A percentile compares a stretch with the other conserved stretches of the same genome.
phyloP scores from a whole-genome alignment of 495 filamentous ascomycete species.

The Neurospora tetraspora region DNA sequence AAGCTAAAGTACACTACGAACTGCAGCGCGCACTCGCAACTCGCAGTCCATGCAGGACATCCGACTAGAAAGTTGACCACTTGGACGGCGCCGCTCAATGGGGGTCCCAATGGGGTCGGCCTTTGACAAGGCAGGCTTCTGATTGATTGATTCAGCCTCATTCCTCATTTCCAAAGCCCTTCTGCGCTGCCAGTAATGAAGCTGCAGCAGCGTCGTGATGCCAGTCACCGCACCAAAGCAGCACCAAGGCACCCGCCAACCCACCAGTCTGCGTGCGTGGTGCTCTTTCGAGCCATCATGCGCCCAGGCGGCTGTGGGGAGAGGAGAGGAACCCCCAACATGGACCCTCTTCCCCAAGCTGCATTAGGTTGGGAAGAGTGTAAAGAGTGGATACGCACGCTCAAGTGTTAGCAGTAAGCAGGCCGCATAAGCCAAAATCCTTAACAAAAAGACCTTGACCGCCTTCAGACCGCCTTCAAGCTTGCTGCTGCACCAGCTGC shows the following conservation, averaged over 20 bases:
- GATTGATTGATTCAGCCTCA: constrained; percentile 25
- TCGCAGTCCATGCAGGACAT: constrained; percentile 1
- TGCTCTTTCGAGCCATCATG: not conserved
- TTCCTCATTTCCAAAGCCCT: constrained; percentile 6
- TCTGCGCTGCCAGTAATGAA: not conserved
- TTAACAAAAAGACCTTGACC: not conserved
- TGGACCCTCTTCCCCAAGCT: not conserved
- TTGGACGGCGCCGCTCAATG: not conserved
- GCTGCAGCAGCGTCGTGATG: not conserved
- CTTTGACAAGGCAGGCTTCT: constrained; percentile 6
- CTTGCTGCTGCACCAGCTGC: not conserved
- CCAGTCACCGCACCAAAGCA: not conserved
- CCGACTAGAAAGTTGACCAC: not conserved
- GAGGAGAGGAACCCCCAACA: not conserved
- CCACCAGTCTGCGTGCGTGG: not conserved
- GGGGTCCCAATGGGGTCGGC: constrained; percentile 2
- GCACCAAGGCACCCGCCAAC: not conserved
- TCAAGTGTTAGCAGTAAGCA: not conserved
- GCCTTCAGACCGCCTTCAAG: not conserved
- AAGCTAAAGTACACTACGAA: not conserved
- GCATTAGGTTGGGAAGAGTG: not conserved
- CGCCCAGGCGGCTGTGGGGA: not conserved
- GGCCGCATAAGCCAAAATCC: not conserved
- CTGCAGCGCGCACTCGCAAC: not conserved
- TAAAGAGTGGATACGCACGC: not conserved